Conservation (phyloP, 441 rosid species). For the Arabidopsis lyrata region DNA sequence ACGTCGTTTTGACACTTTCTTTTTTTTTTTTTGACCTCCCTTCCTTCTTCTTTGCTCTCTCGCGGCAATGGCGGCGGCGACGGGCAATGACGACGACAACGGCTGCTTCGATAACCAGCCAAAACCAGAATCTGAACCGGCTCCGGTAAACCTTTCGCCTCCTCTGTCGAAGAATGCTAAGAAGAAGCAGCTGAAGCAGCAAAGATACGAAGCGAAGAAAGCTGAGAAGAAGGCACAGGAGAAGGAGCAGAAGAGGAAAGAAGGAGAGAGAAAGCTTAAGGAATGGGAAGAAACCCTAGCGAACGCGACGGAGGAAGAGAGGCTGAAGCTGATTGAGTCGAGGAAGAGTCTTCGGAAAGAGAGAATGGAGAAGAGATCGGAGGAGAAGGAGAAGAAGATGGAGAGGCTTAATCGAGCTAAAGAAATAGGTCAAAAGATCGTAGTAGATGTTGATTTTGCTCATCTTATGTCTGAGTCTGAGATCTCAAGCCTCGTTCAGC, state of each 20-base stretch:
- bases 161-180: constrained; percentile 73
- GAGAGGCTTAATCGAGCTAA: constrained; percentile 65
- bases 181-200: constrained; percentile 83
- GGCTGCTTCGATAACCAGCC: constrained; percentile 27
- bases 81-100: constrained; percentile 43
- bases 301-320: constrained; percentile 68
- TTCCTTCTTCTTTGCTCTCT: constrained; percentile 1
- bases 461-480: constrained; percentile 78
- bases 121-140: constrained; percentile 27
- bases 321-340: constrained; percentile 65
- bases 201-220: constrained; percentile 74
- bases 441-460: constrained; percentile 83
- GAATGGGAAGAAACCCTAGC: constrained; percentile 84
- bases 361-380: constrained; percentile 77
- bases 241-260: constrained; percentile 74
- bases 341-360: constrained; percentile 66
- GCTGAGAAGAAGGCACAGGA: constrained; percentile 82
- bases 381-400: constrained; percentile 67
- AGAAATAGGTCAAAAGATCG: constrained; percentile 67
- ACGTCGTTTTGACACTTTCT: no score
- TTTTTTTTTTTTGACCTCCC: neutral
- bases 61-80: constrained; percentile 48
- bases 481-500: constrained; percentile 88
- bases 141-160: constrained; percentile 2
- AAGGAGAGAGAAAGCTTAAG: constrained; percentile 71